Percentiles rank a stretch among this genome's conserved stretches.
Evolutionary conservation across 345 rosid genomes (phyloP).

Genomic region (Kernera saxatilis): DNA sequence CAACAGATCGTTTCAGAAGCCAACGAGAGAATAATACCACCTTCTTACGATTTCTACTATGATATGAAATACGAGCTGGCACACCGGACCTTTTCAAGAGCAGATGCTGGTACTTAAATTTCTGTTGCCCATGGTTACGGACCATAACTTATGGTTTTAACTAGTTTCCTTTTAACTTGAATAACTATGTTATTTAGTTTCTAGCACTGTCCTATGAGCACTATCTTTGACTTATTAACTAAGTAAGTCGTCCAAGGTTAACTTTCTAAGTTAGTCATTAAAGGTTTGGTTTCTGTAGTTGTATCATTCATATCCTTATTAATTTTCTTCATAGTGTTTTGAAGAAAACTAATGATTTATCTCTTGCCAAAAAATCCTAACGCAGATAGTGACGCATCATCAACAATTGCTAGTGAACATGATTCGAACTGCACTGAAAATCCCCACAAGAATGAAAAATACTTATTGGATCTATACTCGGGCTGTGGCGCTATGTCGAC

Average conservation of each 20-base stretch:
- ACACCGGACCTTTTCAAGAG: constrained; percentile 23
- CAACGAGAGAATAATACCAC: neutral
- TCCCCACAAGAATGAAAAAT: neutral
- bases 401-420: constrained; percentile 32
- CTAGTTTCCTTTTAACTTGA: too few relatives aligned
- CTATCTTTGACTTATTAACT: too few relatives aligned
- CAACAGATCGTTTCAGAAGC: constrained; percentile 10
- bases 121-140: too few relatives aligned
- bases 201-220: too few relatives aligned
- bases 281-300: neutral
- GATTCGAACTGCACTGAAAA: constrained; percentile 3
- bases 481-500: constrained; percentile 49
- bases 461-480: constrained; percentile 35
- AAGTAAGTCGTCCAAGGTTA: too few relatives aligned
- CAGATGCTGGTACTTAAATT: neutral
- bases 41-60: constrained; percentile 21
- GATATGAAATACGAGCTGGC: constrained; percentile 34
- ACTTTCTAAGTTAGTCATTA: neutral
- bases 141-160: too few relatives aligned
- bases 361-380: neutral
- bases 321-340: neutral
- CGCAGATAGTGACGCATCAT: constrained; percentile 16
- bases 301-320: neutral
- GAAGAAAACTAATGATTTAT: neutral
- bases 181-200: too few relatives aligned